These are phyloP conservation scores for Coemansia javaensis DNA, from an alignment of 192 early-diverging fungal genomes.

Conservation along the genomic window DNA sequence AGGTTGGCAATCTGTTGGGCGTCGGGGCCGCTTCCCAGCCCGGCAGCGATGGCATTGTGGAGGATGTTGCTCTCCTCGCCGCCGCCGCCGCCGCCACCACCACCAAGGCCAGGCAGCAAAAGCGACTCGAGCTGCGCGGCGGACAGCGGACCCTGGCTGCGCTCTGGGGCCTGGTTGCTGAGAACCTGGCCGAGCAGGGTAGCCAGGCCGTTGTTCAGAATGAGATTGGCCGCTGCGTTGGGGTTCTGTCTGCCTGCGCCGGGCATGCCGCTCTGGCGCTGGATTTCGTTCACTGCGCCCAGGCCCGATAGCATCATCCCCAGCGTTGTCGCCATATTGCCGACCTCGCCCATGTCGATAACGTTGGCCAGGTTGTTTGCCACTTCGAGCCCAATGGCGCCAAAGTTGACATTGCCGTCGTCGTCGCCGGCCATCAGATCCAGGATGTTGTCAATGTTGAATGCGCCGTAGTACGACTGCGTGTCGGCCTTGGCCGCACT, in stretches of 20 bases:
- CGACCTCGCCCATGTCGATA: constrained; percentile 45
- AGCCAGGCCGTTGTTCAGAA: constrained; percentile 22
- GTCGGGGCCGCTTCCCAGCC: neutral
- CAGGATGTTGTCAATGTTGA: constrained; percentile 35
- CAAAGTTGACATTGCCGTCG: constrained; percentile 43
- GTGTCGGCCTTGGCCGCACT: neutral
- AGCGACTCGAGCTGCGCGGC: no score
- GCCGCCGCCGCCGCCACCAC: no score
- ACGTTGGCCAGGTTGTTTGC: constrained; percentile 40
- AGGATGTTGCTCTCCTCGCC: neutral
- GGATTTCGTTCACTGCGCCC: constrained; percentile 27
- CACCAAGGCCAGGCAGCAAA: no score
- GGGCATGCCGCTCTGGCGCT: constrained; percentile 7
- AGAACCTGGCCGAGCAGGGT: constrained; percentile 21
- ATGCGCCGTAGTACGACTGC: constrained; percentile 5
- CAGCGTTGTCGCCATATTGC: constrained; percentile 30
- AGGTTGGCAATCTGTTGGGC: constrained; percentile 3
- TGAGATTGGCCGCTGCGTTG: constrained; percentile 3
- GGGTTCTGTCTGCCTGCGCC: neutral
- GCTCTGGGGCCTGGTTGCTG: neutral
- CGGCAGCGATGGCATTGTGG: constrained; percentile 5
- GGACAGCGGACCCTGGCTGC: no score
- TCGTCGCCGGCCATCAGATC: constrained; percentile 45
- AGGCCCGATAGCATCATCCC: constrained; percentile 44
- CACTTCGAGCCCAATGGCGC: constrained; percentile 38